These are phyloP conservation scores for Tetracladium marchalianum DNA, from an alignment of 495 filamentous ascomycete genomes.

Conservation along the genomic window DNA sequence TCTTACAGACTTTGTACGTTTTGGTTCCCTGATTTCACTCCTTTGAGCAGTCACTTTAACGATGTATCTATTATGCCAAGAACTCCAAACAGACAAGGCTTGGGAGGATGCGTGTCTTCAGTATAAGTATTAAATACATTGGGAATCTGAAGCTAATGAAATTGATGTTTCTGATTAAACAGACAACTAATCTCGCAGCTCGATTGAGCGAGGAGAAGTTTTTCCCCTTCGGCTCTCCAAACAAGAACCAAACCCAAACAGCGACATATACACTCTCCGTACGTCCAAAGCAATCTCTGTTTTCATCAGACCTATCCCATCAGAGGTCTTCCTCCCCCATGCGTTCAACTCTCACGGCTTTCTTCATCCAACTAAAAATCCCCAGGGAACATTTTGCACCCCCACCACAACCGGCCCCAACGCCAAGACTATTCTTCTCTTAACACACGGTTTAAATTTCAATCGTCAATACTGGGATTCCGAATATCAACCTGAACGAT, in stretches of 20 bases:
- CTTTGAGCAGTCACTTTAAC: too few relatives aligned
- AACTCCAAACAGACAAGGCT: too few relatives aligned
- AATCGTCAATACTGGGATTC: conserved; percentile 48
- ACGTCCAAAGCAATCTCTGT: too few relatives aligned
- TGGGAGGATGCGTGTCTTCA: too few relatives aligned
- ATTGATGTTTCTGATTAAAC: too few relatives aligned
- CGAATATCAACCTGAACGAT: conserved; percentile 36
- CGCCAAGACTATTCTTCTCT: not conserved
- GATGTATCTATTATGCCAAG: too few relatives aligned
- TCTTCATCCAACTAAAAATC: not conserved
- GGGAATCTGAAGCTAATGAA: too few relatives aligned
- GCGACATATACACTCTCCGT: too few relatives aligned
- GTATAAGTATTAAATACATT: too few relatives aligned
- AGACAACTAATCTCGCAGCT: not conserved
- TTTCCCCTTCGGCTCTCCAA: not conserved
- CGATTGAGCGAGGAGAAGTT: not conserved
- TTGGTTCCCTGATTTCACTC: too few relatives aligned
- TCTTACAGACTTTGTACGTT: not conserved
- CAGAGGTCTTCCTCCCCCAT: too few relatives aligned
- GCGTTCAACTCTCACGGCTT: not conserved
- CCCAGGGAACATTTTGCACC: conserved; percentile 2
- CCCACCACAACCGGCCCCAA: not conserved
- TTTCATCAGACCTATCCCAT: too few relatives aligned
- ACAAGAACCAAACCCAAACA: not conserved
- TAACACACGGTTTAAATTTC: conserved; percentile 2